A percentile compares a stretch with the other conserved stretches of the same genome.
phyloP scores from a whole-genome alignment of 257 asterid genomes.

The Apocynum venetum region DNA sequence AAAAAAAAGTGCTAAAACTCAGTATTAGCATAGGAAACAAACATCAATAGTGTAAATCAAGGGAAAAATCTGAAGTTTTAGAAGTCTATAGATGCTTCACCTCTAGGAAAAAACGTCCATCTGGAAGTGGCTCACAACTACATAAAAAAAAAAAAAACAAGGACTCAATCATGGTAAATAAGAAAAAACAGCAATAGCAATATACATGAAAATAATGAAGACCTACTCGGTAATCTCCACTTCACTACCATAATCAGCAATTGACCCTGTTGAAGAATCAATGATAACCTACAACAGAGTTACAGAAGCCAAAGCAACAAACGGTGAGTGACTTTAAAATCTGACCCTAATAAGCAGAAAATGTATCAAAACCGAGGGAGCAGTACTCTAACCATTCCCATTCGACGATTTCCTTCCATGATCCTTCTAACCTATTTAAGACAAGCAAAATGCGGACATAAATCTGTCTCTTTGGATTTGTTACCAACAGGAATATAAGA shows the following conservation, averaged over 20 bases:
- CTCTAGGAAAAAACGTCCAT: constrained; percentile 97
- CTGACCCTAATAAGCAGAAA: constrained; percentile 6
- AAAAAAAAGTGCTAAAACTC: neutral
- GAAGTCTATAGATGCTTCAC: constrained; percentile 31
- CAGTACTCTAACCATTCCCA: constrained; percentile 79
- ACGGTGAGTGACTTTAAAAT: constrained; percentile 15
- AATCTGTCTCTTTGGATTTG: neutral
- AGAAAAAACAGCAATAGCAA: constrained; percentile 14
- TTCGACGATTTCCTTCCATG: constrained; percentile 97
- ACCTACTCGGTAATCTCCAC: constrained; percentile 95
- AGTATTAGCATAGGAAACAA: constrained; percentile 2
- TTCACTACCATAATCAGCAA: constrained; percentile 94
- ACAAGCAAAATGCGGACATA: neutral
- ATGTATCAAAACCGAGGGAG: neutral
- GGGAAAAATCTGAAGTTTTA: neutral
- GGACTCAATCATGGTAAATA: constrained; percentile 20
- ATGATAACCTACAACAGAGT: constrained; percentile 52
- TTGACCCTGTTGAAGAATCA: constrained; percentile 66
- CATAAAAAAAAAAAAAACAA: constrained; percentile 38
- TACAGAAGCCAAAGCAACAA: constrained; percentile 22
- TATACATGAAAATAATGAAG: neutral
- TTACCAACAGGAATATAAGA: neutral
- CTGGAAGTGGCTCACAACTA: constrained; percentile 99
- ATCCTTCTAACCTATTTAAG: constrained; percentile 83
- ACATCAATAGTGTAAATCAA: neutral